Conservation (phyloP, 768 basidiomycete species). For the Lentinus brumalis region DNA sequence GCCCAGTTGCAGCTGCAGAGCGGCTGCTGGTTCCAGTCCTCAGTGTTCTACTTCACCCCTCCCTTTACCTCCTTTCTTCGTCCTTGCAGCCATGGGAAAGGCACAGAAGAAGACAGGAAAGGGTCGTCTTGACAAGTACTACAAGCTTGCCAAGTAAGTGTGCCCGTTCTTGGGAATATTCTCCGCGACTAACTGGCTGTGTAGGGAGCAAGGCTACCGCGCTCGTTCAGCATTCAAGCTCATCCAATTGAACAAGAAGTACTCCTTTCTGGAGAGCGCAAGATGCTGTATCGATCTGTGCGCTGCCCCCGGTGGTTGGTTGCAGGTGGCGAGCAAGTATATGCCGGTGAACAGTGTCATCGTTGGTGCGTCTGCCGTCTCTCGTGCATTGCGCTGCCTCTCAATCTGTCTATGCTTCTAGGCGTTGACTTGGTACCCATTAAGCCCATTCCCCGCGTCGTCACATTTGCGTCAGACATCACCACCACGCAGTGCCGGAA, state of each 20-base stretch:
- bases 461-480: conserved; percentile 92
- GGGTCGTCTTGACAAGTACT: conserved; percentile 95
- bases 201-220: conserved; percentile 97
- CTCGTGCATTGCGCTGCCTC: conserved; percentile 10
- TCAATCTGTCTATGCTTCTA: conserved; percentile 31
- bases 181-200: background rate
- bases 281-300: conserved; percentile 97
- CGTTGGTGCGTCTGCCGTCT: conserved; percentile 59
- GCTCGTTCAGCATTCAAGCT: conserved; percentile 99
- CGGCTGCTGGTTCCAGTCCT: background rate
- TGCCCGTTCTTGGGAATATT: conserved; percentile 8
- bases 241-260: conserved; percentile 98
- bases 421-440: conserved; percentile 97
- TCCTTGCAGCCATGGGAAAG: conserved; percentile 33
- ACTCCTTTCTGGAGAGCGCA: conserved; percentile 84
- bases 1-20: background rate
- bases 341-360: conserved; percentile 94
- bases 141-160: conserved; percentile 86
- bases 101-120: conserved; percentile 96
- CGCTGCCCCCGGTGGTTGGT: conserved; percentile 98
- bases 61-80: background rate
- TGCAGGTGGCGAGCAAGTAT: conserved; percentile 97
- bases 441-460: conserved; percentile 90
- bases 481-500: conserved; percentile 90
- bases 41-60: background rate